Evolutionary conservation across 441 rosid genomes (phyloP).

Genomic region (Sinapis alba): DNA sequence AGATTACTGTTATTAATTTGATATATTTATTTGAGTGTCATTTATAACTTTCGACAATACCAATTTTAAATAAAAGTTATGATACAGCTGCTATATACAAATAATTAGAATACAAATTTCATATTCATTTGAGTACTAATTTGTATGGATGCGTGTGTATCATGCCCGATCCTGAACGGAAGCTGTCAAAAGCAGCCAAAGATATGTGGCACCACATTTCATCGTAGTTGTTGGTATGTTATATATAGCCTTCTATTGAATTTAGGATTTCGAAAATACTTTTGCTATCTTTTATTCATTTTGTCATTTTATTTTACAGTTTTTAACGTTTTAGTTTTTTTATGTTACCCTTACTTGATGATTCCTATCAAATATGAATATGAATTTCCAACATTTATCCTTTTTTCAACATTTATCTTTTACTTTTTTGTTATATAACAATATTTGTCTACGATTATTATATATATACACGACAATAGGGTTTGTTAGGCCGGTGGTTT

Average conservation of each 20-base stretch:
- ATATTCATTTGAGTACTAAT: not conserved
- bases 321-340: not conserved
- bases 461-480: not conserved
- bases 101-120: not conserved
- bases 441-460: not conserved
- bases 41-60: not conserved
- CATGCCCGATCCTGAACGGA: not conserved
- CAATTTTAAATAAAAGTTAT: not conserved
- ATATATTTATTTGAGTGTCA: not conserved
- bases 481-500: no score
- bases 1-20: not conserved
- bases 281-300: not conserved
- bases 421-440: not conserved
- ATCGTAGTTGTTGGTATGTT: not conserved
- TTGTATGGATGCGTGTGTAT: constrained; percentile 1
- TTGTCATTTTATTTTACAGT: not conserved
- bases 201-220: not conserved
- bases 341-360: not conserved
- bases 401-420: not conserved
- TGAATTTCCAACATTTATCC: no score
- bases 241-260: not conserved
- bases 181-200: not conserved
- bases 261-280: not conserved
- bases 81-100: not conserved
- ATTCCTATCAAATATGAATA: not conserved